Base-by-base conservation (phyloP, 768 basidiomycete species). In the Xanthoconium purpureum region DNA sequence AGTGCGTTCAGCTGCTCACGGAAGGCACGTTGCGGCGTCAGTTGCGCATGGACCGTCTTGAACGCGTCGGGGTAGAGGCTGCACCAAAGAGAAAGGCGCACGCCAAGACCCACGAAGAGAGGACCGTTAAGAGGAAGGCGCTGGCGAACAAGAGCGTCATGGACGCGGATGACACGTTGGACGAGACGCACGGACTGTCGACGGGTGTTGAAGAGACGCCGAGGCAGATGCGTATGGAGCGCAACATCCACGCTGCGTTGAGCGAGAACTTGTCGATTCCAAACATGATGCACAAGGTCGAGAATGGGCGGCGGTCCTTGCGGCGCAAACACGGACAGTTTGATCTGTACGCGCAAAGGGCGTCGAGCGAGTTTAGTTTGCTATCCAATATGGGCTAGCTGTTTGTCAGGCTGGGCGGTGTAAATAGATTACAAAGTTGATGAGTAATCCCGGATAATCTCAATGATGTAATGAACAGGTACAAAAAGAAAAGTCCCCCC, bases 1-100 rank as follows among this genome's bases (percentile, higher is more conserved):
- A 55, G 54, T 70, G 10, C n/a, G 59, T 68, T 0, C 44, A 65
- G 6, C 14, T 68, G 29, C 60, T 68, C 29, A 52, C 59, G 10
- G 63, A 68, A 2, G 61, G 68, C 28, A 50, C 61, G 1, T 5
- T 57, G 28, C 60, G 68, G 7, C 67, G 67, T 37, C 63, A 47
- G 47, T n/a, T 52, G 38, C 52, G 54, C 29, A 45, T 58, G 36
- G 57, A 58, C 38, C 65, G 50, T 6, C 17, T 57, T 35, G 38
- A 7, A 20, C 42, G 11, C 8, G 39, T 13, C 7, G 53, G n/a
- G 14, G 18, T 37, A 44, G 54, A 52, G 11, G 35, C 8, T 5
- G 38, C 20, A 3, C 39, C 46, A 1, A 55, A 44, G 58, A 47
- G 29, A 24, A 24, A 12, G 58, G 39, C 14, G 28, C 11, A 20